Base-by-base conservation (phyloP, 1,284 basidiomycete genomes). In the Cutaneotrichosporon arboriforme region DNA sequence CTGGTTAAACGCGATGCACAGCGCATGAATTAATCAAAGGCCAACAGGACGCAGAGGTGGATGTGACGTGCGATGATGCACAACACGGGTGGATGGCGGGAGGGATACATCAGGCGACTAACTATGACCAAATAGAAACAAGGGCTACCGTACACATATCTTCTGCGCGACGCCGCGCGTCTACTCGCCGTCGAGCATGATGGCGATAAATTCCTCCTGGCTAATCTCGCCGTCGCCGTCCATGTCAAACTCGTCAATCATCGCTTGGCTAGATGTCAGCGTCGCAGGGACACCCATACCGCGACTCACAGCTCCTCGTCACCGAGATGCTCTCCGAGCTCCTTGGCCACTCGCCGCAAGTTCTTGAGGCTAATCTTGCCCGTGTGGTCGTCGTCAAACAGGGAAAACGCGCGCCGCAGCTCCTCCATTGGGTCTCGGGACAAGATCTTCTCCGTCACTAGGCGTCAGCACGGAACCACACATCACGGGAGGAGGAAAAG, bases 241-340 rank as follows among this genome's bases (percentile, higher is more conserved):
- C 35, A 99, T 83, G 75, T 99, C 94, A 69, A 99, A 99, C 77
- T 99, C 96, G 68, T 98, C 96, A 68, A 99, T 99, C 94, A 99
- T 99, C 18, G 94, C 96, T 84, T 97, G 90, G 62, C 93, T 97
- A 67, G 46, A 8, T 20, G 52, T 53, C 36, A 53, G 52, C 36
- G 18, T n/a, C 21, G 22, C n/a, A n/a, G n/a, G n/a, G n/a, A 31
- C 31, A 31, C 14, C 37, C 42, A 8, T 1, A 35, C 15, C 5
- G 3, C 50, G 8, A 83, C 92, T 75, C 74, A 97, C 92, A 98
- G 78, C 69, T 98, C 96, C 60, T 98, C 94, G 61, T 97, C 96
- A 66, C 94, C 92, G 58, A 99, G 77, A 48, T 87, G 82, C 76
- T 98, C 96, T 15, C 94, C 94, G 60, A 99, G 85, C 74, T 99